These are phyloP conservation scores for Pestalotiopsis sp. DNA, from an alignment of 2,329 filamentous ascomycete species.

Conservation along the genomic window DNA sequence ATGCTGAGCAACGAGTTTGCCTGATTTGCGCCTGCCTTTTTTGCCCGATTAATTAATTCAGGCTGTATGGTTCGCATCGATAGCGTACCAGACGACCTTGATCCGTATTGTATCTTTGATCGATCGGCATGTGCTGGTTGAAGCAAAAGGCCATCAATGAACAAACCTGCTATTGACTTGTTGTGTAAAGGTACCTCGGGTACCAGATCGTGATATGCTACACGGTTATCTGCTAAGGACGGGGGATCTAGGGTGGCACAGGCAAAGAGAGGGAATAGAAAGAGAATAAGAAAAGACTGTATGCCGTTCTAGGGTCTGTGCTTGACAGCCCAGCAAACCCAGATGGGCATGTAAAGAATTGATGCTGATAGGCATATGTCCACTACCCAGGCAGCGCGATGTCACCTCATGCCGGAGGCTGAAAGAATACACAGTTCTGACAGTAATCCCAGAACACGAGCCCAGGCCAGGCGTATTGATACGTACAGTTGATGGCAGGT, in stretches of 20 bases:
- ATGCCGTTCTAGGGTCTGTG: not conserved
- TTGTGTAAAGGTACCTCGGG: not conserved
- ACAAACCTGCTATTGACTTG: not conserved
- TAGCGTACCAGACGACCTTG: no score
- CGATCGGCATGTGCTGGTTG: not conserved
- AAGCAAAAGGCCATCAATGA: not conserved
- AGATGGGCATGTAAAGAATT: not conserved
- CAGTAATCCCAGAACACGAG: not conserved
- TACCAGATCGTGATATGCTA: not conserved
- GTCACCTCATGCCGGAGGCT: constrained; percentile 4
- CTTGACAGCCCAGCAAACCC: no score
- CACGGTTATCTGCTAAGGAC: not conserved
- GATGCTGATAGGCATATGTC: not conserved
- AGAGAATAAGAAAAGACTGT: not conserved
- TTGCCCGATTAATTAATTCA: not conserved
- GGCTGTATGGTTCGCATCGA: no score
- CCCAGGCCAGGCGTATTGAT: not conserved
- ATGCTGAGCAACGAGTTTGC: not conserved
- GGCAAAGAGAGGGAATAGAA: not conserved
- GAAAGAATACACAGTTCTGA: not conserved
- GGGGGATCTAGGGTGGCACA: not conserved
- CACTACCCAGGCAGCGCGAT: not conserved
- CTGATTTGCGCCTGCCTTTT: no score
- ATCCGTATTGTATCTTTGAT: not conserved
- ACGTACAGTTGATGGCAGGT: not conserved